Evolutionary conservation across 768 basidiomycete genomes (phyloP).

Genomic region (Tulasnella sp.): DNA sequence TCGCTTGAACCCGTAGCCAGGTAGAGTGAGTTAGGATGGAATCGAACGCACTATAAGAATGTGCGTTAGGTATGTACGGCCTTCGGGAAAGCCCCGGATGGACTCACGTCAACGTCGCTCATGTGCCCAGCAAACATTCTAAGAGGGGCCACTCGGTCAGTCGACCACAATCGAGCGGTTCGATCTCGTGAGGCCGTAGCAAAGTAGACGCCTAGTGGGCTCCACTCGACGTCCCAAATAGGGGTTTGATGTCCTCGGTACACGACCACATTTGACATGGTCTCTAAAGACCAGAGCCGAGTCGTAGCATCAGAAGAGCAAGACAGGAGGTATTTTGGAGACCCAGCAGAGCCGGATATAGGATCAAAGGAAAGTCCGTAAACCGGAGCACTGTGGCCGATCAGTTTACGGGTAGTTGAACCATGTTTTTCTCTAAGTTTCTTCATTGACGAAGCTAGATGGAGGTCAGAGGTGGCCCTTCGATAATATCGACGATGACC

Average conservation of each 20-base stretch:
- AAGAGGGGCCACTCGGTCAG: conserved; percentile 80
- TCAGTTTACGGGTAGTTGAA: conserved; percentile 83
- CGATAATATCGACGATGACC: conserved; percentile 35
- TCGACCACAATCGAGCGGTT: conserved; percentile 94
- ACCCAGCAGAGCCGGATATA: conserved; percentile 73
- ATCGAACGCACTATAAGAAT: conserved; percentile 78
- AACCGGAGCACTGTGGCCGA: conserved; percentile 95
- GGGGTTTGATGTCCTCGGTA: conserved; percentile 96
- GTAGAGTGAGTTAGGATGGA: conserved; percentile 97
- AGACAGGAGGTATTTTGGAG: conserved; percentile 86
- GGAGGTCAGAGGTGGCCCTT: neutral
- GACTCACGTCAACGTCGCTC: conserved; percentile 91
- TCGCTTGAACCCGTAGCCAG: conserved; percentile 96
- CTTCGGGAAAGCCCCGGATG: neutral
- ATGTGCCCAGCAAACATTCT: conserved; percentile 94
- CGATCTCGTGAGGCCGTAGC: conserved; percentile 91
- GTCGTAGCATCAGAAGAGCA: conserved; percentile 88
- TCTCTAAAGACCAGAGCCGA: conserved; percentile 93
- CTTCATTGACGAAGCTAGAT: conserved; percentile 47
- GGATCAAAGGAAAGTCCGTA: conserved; percentile 95
- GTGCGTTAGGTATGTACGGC: no score
- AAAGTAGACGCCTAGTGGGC: conserved; percentile 97
- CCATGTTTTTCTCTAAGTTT: conserved; percentile 78
- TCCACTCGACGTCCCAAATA: conserved; percentile 99
- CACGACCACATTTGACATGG: conserved; percentile 86